Percentiles rank a stretch among this genome's conserved stretches.
phyloP scores from a whole-genome alignment of 441 rosid genomes.

The Syzygium malaccense region DNA sequence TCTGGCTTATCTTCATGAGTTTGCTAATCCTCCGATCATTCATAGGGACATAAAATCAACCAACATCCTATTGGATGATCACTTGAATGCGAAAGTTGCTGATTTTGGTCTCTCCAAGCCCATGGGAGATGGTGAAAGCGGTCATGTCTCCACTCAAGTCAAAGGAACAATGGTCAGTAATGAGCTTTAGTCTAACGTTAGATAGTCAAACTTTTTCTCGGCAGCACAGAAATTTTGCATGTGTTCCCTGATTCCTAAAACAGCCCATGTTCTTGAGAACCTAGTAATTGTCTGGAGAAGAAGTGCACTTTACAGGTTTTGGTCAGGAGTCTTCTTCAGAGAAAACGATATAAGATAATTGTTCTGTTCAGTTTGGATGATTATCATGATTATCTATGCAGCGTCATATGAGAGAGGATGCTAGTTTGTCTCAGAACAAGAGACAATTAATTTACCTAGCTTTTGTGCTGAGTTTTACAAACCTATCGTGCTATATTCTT shows the following conservation, averaged over 20 bases:
- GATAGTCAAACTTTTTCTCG: neutral
- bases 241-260: neutral
- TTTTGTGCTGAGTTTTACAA: neutral
- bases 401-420: neutral
- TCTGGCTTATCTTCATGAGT: slow-evolving; percentile 72
- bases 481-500: neutral
- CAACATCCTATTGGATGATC: slow-evolving; percentile 64
- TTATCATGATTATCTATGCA: neutral
- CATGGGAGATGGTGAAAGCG: slow-evolving; percentile 36
- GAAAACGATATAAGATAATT: neutral
- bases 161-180: slow-evolving; percentile 89
- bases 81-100: slow-evolving; percentile 64
- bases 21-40: slow-evolving; percentile 75
- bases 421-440: neutral
- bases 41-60: slow-evolving; percentile 72
- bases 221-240: neutral
- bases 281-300: neutral
- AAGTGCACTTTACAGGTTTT: neutral
- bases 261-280: neutral
- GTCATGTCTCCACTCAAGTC: slow-evolving; percentile 65
- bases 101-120: slow-evolving; percentile 86
- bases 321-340: neutral
- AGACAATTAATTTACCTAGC: neutral
- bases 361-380: neutral
- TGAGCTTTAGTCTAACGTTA: neutral